These are phyloP conservation scores for Camellia lanceoleosa DNA, from an alignment of 148 eudicot species.

Conservation along the genomic window DNA sequence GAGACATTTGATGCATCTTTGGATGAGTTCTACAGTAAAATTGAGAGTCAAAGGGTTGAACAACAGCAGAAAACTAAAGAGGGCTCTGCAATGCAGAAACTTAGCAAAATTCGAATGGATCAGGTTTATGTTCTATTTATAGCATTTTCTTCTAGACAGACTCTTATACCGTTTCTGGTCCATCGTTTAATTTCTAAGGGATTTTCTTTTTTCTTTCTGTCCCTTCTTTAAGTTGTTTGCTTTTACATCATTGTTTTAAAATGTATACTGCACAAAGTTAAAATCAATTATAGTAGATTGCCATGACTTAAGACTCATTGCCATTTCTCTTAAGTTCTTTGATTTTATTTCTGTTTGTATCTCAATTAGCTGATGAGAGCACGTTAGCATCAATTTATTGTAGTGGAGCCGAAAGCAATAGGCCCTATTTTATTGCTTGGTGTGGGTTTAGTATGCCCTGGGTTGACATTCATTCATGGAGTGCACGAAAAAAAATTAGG, in stretches of 20 bases:
- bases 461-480: background rate
- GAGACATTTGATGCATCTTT: conserved; percentile 92
- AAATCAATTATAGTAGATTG: background rate
- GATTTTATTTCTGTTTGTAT: background rate
- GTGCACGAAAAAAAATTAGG: background rate
- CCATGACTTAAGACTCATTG: background rate
- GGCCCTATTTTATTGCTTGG: background rate
- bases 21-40: conserved; percentile 97
- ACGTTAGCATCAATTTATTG: background rate
- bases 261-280: background rate
- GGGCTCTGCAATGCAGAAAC: conserved; percentile 83
- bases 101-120: conserved; percentile 74
- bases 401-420: background rate
- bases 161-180: background rate
- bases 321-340: background rate
- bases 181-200: background rate
- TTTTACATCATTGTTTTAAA: background rate
- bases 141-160: background rate
- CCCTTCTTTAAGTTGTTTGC: background rate
- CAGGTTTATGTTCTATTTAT: conserved; percentile 51
- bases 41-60: conserved; percentile 87
- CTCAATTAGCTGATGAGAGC: background rate
- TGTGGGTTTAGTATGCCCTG: background rate
- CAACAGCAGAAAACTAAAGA: conserved; percentile 90
- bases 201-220: conserved; percentile 4